These are phyloP conservation scores for Solanum sitiens DNA, from an alignment of 257 asterid genomes.

Conservation along the genomic window DNA sequence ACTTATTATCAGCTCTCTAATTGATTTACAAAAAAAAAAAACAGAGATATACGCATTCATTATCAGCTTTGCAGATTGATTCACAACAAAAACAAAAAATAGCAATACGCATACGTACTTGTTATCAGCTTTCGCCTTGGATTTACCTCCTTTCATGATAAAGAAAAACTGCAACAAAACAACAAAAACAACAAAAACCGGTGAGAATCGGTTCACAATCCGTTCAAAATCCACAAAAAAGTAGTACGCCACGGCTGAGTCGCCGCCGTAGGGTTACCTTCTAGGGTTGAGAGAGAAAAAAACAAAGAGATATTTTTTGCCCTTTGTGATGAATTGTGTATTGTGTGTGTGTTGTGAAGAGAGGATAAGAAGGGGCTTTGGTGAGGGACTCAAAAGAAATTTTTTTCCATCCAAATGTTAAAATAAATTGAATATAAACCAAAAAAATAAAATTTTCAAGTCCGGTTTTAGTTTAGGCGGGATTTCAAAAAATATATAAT, in stretches of 20 bases:
- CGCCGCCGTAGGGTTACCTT: slow-evolving; percentile 12
- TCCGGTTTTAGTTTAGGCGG: slow-evolving; percentile 93
- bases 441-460: slow-evolving; percentile 18
- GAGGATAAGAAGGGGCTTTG: slow-evolving; percentile 44
- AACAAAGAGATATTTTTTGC: slow-evolving; percentile 19
- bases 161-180: slow-evolving; percentile 14
- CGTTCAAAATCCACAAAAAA: not conserved
- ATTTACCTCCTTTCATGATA: slow-evolving; percentile 63
- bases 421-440: not conserved
- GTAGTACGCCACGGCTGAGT: slow-evolving; percentile 8
- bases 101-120: slow-evolving; percentile 26
- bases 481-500: slow-evolving; percentile 39
- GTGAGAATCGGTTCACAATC: slow-evolving; percentile 25
- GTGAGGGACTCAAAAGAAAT: slow-evolving; percentile 31
- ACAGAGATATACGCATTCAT: not conserved
- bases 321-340: slow-evolving; percentile 9
- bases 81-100: not conserved
- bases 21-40: not conserved
- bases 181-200: slow-evolving; percentile 10
- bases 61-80: not conserved
- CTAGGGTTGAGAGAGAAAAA: slow-evolving; percentile 15
- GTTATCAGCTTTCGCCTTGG: slow-evolving; percentile 48
- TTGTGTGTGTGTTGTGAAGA: slow-evolving; percentile 23
- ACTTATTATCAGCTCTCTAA: slow-evolving; percentile 15
- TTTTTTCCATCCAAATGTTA: not conserved